Conservation (phyloP, 495 filamentous ascomycete genomes). For the Massariosphaeria phaeospora region DNA sequence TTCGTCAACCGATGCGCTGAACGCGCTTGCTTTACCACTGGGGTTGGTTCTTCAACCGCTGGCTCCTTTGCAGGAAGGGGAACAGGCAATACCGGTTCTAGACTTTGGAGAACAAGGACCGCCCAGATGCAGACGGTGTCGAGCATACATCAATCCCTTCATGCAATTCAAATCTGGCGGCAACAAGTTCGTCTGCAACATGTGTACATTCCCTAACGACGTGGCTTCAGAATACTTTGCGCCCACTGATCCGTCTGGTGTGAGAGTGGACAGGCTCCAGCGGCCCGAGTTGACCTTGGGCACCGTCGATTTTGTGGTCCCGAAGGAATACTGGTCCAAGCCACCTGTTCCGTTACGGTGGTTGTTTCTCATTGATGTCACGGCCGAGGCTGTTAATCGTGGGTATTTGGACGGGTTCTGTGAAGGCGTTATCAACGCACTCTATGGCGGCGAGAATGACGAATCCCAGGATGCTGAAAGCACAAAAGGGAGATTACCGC, state of each 20-base stretch:
- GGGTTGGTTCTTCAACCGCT: conserved; percentile 88
- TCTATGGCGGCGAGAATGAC: conserved; percentile 61
- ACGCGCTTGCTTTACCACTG: conserved; percentile 73
- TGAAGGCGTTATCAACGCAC: conserved; percentile 74
- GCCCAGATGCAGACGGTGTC: conserved; percentile 86
- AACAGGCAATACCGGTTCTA: conserved; percentile 81
- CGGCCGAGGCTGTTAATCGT: conserved; percentile 79
- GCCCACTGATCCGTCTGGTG: conserved; percentile 79
- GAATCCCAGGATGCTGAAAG: conserved; percentile 50
- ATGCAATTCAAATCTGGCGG: conserved; percentile 94
- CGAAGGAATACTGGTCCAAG: conserved; percentile 98
- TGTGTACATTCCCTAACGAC: conserved; percentile 97
- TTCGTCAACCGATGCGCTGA: conserved; percentile 70
- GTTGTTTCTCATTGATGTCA: conserved; percentile 90
- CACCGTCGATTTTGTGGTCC: conserved; percentile 92
- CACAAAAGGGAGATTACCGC: conserved; percentile 56
- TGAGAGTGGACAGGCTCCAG: conserved; percentile 81
- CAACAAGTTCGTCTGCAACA: conserved; percentile 96
- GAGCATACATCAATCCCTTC: conserved; percentile 98
- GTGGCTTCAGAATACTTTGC: conserved; percentile 88
- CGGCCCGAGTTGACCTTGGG: conserved; percentile 84
- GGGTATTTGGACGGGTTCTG: conserved; percentile 90
- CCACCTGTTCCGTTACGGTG: conserved; percentile 82
- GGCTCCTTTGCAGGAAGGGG: conserved; percentile 75
- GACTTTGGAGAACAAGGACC: conserved; percentile 93